Evolutionary conservation across 1,139 yeast genomes (phyloP).

Genomic region (Debaryomyces fabryi): DNA sequence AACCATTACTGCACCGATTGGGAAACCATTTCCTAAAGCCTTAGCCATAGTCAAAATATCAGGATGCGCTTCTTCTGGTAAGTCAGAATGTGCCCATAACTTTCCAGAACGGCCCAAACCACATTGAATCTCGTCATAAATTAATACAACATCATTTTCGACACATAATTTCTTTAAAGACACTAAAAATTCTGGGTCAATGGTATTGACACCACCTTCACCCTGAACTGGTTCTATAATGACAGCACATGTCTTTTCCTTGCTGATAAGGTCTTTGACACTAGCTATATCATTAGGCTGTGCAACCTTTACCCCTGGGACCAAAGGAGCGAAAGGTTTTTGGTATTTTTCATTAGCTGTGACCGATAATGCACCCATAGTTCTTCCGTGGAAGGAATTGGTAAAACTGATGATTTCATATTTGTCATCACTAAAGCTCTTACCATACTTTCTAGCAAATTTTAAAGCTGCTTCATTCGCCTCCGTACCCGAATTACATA

Average conservation of each 20-base stretch:
- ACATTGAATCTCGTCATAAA: slow-evolving; percentile 95
- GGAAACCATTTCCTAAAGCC: slow-evolving; percentile 97
- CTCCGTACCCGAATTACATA: slow-evolving; percentile 93
- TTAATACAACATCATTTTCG: slow-evolving; percentile 72
- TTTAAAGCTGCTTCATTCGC: slow-evolving; percentile 98
- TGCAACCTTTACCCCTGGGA: slow-evolving; percentile 80
- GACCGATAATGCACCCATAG: slow-evolving; percentile 90
- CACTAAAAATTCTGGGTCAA: slow-evolving; percentile 62
- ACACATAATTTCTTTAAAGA: slow-evolving; percentile 70
- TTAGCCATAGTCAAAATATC: slow-evolving; percentile 94
- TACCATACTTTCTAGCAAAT: slow-evolving; percentile 89
- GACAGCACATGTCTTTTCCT: slow-evolving; percentile 83
- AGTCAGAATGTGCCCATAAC: slow-evolving; percentile 86
- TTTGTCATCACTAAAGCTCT: slow-evolving; percentile 55
- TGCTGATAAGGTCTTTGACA: slow-evolving; percentile 57
- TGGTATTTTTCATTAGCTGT: slow-evolving; percentile 94
- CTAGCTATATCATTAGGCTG: slow-evolving; percentile 60
- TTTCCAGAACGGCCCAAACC: slow-evolving; percentile 93
- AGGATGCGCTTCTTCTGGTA: slow-evolving; percentile 82
- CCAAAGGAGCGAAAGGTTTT: slow-evolving; percentile 83
- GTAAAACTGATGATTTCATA: slow-evolving; percentile 81
- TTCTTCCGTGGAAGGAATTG: slow-evolving; percentile 91
- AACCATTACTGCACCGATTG: slow-evolving; percentile 92
- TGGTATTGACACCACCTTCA: slow-evolving; percentile 89
- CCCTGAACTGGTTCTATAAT: slow-evolving; percentile 97